A percentile compares a stretch with the other conserved stretches of the same genome.
phyloP scores from a whole-genome alignment of 1,284 basidiomycete genomes.

The Malassezia slooffiae region DNA sequence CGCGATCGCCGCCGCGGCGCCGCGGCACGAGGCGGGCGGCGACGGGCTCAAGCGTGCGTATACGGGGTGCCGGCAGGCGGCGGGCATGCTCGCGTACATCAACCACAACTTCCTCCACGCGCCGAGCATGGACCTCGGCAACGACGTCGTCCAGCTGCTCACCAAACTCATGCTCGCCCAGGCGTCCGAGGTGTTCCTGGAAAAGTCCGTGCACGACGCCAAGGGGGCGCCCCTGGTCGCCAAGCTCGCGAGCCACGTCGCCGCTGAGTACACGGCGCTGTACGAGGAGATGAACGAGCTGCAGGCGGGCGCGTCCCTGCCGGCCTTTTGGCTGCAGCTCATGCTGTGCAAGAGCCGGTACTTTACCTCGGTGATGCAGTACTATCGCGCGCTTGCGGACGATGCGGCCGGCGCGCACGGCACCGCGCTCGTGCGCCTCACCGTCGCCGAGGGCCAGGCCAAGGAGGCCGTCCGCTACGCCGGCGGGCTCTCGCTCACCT shows the following conservation, averaged over 20 bases:
- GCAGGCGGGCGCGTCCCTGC: conserved; percentile 3
- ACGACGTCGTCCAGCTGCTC: conserved; percentile 86
- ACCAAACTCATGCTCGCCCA: conserved; percentile 77
- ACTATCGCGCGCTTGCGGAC: conserved; percentile 73
- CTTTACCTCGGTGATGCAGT: conserved; percentile 75
- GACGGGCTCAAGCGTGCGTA: conserved; percentile 93
- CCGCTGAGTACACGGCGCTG: conserved; percentile 65
- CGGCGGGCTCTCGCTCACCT: conserved; percentile 48
- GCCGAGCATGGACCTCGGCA: conserved; percentile 86
- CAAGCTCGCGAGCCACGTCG: conserved; percentile 75
- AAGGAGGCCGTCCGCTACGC: conserved; percentile 72
- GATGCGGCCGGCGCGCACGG: conserved; percentile 69
- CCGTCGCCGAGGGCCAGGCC: conserved; percentile 64
- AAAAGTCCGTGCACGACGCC: conserved; percentile 61
- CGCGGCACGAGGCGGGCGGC: conserved; percentile 41
- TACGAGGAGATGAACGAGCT: conserved; percentile 88
- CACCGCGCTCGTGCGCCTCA: conserved; percentile 69
- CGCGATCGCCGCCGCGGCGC: conserved; percentile 70
- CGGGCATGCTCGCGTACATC: conserved; percentile 96
- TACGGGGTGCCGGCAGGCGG: conserved; percentile 79
- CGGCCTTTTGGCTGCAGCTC: conserved; percentile 2
- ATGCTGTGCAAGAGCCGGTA: conserved; percentile 75
- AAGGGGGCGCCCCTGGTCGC: conserved; percentile 58
- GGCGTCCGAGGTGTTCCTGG: conserved; percentile 89
- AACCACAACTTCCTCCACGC: conserved; percentile 99